These are phyloP conservation scores for Yamadazyma sp. DNA, from an alignment of 805 yeast genomes.

Conservation along the genomic window DNA sequence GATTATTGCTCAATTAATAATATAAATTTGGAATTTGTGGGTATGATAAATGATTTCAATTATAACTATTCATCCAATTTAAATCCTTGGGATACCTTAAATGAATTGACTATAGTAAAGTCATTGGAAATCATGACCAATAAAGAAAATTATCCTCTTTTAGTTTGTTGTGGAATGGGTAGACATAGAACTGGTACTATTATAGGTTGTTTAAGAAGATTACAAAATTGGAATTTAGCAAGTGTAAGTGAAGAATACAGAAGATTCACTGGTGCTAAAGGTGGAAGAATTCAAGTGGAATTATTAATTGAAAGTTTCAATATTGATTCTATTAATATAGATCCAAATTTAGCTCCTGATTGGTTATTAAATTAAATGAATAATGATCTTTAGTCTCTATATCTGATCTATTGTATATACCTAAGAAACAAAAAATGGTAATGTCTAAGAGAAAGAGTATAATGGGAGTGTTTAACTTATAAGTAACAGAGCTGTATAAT, in stretches of 20 bases:
- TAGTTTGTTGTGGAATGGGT: slow-evolving; percentile 98
- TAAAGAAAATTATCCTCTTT: slow-evolving; percentile 72
- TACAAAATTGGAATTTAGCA: slow-evolving; percentile 98
- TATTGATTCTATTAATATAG: slow-evolving; percentile 31
- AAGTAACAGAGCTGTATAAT: too few species aligned
- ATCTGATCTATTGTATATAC: too few species aligned
- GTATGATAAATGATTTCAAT: slow-evolving; percentile 63
- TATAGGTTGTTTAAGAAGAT: slow-evolving; percentile 84
- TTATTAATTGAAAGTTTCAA: slow-evolving; percentile 69
- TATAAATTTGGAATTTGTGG: slow-evolving; percentile 79
- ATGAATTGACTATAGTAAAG: slow-evolving; percentile 73
- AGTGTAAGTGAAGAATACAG: slow-evolving; percentile 88
- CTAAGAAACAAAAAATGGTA: too few species aligned
- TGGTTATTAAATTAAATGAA: slow-evolving; percentile 7
- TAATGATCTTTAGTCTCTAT: too few species aligned
- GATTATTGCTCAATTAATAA: slow-evolving; percentile 73
- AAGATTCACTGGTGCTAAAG: slow-evolving; percentile 87
- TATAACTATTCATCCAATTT: slow-evolving; percentile 44
- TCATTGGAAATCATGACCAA: slow-evolving; percentile 77
- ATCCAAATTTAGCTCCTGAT: slow-evolving; percentile 18
- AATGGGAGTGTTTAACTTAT: too few species aligned
- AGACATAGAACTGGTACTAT: slow-evolving; percentile 97
- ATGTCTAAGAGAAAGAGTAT: too few species aligned
- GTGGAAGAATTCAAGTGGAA: slow-evolving; percentile 91
- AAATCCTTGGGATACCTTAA: slow-evolving; percentile 95